These are phyloP conservation scores for Aspergillus unguis DNA, from an alignment of 2,329 filamentous ascomycete species.

Conservation along the genomic window DNA sequence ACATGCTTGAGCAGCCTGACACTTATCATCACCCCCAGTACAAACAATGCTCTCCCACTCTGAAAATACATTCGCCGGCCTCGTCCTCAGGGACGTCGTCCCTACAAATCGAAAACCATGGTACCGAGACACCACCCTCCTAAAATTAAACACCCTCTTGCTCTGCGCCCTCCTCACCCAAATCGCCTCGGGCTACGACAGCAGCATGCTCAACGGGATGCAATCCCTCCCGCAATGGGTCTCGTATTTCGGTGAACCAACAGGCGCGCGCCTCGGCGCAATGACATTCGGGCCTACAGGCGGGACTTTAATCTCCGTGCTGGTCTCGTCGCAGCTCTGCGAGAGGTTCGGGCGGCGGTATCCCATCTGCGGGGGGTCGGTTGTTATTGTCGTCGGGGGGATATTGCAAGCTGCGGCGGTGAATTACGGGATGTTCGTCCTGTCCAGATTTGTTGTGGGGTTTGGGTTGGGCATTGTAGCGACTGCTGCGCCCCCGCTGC, in stretches of 20 bases:
- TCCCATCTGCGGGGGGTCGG: slow-evolving; percentile 38
- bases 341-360: slow-evolving; percentile 20
- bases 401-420: slow-evolving; percentile 22
- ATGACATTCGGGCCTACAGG: slow-evolving; percentile 11
- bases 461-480: slow-evolving; percentile 21
- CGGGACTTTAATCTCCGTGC: slow-evolving; percentile 17
- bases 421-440: slow-evolving; percentile 27
- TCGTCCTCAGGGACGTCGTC: slow-evolving; percentile 14
- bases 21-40: not conserved
- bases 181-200: slow-evolving; percentile 45
- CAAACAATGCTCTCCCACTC: not conserved
- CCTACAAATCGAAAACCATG: slow-evolving; percentile 9
- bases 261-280: slow-evolving; percentile 8
- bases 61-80: slow-evolving; percentile 11
- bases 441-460: slow-evolving; percentile 23
- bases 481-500: slow-evolving; percentile 21
- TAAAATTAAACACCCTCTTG: slow-evolving; percentile 20
- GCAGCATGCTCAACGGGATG: slow-evolving; percentile 50
- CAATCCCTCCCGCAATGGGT: slow-evolving; percentile 45
- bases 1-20: no score
- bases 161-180: slow-evolving; percentile 30
- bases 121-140: slow-evolving; percentile 10
- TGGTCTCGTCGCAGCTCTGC: slow-evolving; percentile 19
- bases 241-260: slow-evolving; percentile 26
- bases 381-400: slow-evolving; percentile 33